These are phyloP conservation scores for Umbelopsis vinacea DNA, from an alignment of 192 early-diverging fungal genomes.

Conservation along the genomic window DNA sequence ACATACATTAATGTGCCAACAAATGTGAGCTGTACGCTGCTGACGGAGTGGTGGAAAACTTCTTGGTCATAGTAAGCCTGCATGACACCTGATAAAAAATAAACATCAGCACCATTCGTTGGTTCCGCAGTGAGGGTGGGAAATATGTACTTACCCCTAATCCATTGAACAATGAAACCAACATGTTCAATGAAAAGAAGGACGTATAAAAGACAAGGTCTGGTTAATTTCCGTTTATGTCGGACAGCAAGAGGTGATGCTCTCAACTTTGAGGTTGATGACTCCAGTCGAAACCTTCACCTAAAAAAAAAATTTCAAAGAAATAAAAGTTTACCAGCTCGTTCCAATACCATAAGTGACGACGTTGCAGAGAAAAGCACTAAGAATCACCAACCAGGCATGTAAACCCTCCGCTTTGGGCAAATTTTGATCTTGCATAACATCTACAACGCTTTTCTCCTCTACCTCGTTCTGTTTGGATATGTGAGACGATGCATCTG, in stretches of 20 bases:
- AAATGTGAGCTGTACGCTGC: conserved; percentile 28
- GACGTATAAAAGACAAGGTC: not conserved
- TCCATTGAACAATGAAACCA: not conserved
- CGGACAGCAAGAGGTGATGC: no score
- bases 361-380: conserved; percentile 15
- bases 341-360: conserved; percentile 18
- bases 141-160: not conserved
- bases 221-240: not conserved
- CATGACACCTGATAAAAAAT: conserved; percentile 33
- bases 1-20: conserved; percentile 31
- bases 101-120: not conserved
- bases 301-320: not conserved
- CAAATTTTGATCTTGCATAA: not conserved
- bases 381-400: conserved; percentile 19
- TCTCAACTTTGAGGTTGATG: no score
- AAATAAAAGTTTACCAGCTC: conserved; percentile 14
- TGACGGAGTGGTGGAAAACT: conserved; percentile 26
- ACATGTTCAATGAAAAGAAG: not conserved
- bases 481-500: not conserved
- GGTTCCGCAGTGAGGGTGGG: no score
- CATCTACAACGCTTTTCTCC: not conserved
- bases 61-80: conserved; percentile 36
- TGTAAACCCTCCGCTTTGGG: conserved; percentile 21
- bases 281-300: no score
- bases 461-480: not conserved